A percentile compares a stretch with the other conserved stretches of the same genome.
Conservation (phyloP, 768 basidiomycete genomes). For the Holtermanniella nyarrowii region DNA sequence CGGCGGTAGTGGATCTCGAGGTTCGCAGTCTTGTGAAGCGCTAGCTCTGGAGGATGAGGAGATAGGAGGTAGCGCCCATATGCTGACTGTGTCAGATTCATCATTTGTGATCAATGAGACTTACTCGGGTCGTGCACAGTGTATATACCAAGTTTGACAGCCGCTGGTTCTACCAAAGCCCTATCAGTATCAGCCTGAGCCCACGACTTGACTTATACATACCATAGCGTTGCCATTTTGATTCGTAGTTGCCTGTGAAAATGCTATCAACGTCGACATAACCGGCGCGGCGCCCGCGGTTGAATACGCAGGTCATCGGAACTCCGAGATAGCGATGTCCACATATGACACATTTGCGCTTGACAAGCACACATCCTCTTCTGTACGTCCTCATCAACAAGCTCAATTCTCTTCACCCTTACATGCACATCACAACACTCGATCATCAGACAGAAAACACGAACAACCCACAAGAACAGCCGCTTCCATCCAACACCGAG, state of each 20-base stretch:
- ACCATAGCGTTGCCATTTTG: not conserved
- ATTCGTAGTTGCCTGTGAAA: too few species aligned
- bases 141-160: constrained; percentile 31
- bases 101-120: not conserved
- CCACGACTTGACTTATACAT: not conserved
- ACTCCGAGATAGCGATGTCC: too few species aligned
- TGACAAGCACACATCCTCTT: too few species aligned
- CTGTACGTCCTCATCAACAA: too few species aligned
- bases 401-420: too few species aligned
- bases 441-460: not conserved
- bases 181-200: constrained; percentile 8
- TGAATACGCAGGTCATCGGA: too few species aligned
- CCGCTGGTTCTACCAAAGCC: constrained; percentile 37
- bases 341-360: too few species aligned
- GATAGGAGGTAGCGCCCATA: constrained; percentile 40
- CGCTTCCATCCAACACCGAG: too few species aligned
- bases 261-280: too few species aligned
- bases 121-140: constrained; percentile 37
- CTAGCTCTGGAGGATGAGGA: constrained; percentile 29
- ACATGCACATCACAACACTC: not conserved
- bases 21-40: constrained; percentile 25
- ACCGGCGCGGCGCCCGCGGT: too few species aligned
- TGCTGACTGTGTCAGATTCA: constrained; percentile 8
- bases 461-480: too few species aligned
- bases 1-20: constrained; percentile 30